Evolutionary conservation across 202 grass and related monocot species (phyloP).

Genomic region (Panicum virgatum): DNA sequence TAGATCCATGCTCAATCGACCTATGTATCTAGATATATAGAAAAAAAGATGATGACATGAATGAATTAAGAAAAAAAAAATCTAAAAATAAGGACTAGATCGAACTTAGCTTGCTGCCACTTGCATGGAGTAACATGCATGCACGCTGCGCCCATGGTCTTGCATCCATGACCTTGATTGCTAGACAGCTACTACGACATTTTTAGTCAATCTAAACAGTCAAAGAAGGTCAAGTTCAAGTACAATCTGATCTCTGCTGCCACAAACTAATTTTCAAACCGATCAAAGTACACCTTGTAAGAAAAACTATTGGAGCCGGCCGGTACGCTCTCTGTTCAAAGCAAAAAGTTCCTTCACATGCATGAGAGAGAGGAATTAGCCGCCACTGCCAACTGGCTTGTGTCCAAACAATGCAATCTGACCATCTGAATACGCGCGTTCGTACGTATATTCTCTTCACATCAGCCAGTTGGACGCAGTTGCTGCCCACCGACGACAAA

Average conservation of each 20-base stretch:
- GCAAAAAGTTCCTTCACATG: no score
- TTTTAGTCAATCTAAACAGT: slow-evolving; percentile 8
- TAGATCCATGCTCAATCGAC: no score
- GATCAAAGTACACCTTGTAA: slow-evolving; percentile 14
- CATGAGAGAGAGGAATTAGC: not conserved
- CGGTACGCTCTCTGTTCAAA: not conserved
- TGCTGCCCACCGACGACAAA: slow-evolving; percentile 1
- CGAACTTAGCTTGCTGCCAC: no score
- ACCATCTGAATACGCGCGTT: no score
- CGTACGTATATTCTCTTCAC: no score
- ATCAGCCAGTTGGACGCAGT: no score
- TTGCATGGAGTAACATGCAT: slow-evolving; percentile 1
- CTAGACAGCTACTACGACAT: not conserved
- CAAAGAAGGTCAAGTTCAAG: not conserved
- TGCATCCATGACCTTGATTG: not conserved
- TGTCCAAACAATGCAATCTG: not conserved
- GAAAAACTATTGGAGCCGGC: not conserved
- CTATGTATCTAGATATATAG: no score
- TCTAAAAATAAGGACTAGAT: no score
- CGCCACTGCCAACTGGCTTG: not conserved
- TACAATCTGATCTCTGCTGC: not conserved
- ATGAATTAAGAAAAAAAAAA: no score
- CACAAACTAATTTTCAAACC: slow-evolving; percentile 13
- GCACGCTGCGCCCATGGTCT: not conserved
- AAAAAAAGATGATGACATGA: no score